Conservation (phyloP, 306 rosid species). For the Oxytropis ochrocephala region DNA sequence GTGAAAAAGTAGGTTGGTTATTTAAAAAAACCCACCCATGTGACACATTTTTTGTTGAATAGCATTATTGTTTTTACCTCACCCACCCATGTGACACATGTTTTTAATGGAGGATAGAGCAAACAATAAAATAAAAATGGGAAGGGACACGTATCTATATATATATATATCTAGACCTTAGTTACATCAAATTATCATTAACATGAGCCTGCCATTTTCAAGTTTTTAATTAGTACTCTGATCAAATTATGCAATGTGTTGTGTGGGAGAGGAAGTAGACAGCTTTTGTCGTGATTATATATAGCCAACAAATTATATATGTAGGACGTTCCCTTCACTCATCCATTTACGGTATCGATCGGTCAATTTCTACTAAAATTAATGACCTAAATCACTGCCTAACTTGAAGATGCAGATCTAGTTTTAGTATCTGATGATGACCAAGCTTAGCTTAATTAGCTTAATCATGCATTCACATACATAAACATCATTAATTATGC, state of each 20-base stretch:
- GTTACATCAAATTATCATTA: slow-evolving; percentile 30
- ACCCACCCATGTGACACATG: slow-evolving; percentile 27
- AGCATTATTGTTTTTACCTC: too few relatives aligned
- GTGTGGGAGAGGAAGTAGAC: background rate
- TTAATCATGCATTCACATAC: background rate
- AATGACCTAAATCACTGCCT: background rate
- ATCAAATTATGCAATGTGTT: slow-evolving; percentile 25
- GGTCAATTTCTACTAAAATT: too few relatives aligned
- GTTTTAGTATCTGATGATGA: background rate
- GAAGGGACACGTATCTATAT: slow-evolving; percentile 15
- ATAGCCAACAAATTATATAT: slow-evolving; percentile 13
- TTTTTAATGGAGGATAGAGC: slow-evolving; percentile 10
- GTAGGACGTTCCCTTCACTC: background rate
- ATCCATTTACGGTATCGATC: background rate
- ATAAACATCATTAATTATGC: too few relatives aligned
- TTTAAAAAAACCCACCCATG: too few relatives aligned
- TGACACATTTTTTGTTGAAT: too few relatives aligned
- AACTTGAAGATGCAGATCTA: background rate
- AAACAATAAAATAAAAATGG: slow-evolving; percentile 5
- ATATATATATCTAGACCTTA: background rate
- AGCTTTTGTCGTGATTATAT: slow-evolving; percentile 32
- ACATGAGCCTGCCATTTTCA: slow-evolving; percentile 20
- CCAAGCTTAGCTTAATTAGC: background rate
- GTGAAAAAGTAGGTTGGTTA: too few relatives aligned
- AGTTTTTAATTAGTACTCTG: background rate